Percentiles rank a stretch among this genome's conserved stretches.
phyloP scores from a whole-genome alignment of 2,329 filamentous ascomycete genomes.

The Claviceps monticola region DNA sequence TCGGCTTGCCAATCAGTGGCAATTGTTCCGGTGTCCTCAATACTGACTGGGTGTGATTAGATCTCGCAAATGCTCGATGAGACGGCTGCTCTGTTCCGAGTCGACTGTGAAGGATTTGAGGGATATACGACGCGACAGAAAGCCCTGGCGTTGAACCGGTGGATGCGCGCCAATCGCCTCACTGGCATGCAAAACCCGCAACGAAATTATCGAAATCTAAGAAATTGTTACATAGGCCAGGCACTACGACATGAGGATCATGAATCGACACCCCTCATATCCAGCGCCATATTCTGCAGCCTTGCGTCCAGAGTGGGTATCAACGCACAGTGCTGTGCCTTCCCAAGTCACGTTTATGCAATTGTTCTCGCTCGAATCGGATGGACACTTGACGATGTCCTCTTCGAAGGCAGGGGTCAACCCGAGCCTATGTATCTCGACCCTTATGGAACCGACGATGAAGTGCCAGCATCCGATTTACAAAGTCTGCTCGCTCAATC shows the following conservation, averaged over 20 bases:
- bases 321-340: conserved; percentile 63
- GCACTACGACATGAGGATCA: conserved; percentile 60
- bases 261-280: conserved; percentile 74
- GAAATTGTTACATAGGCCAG: conserved; percentile 79
- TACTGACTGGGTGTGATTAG: conserved; percentile 22
- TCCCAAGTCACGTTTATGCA: conserved; percentile 75
- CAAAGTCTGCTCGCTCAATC: conserved; percentile 41
- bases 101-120: conserved; percentile 36
- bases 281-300: conserved; percentile 73
- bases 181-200: conserved; percentile 54
- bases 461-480: conserved; percentile 48
- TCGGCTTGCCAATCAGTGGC: neutral
- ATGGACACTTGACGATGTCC: conserved; percentile 42
- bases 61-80: conserved; percentile 51
- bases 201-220: conserved; percentile 59
- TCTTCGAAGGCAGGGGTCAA: conserved; percentile 24
- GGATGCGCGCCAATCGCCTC: conserved; percentile 54
- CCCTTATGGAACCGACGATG: conserved; percentile 57
- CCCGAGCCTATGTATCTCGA: conserved; percentile 60
- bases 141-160: conserved; percentile 53
- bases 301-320: conserved; percentile 63
- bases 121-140: conserved; percentile 48
- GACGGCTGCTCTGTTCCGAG: conserved; percentile 42
- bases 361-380: conserved; percentile 53
- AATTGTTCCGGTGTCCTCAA: neutral